These are phyloP conservation scores for Skeletonema menzelii DNA, from an alignment of 108 stramenopile genomes.

Conservation along the genomic window DNA sequence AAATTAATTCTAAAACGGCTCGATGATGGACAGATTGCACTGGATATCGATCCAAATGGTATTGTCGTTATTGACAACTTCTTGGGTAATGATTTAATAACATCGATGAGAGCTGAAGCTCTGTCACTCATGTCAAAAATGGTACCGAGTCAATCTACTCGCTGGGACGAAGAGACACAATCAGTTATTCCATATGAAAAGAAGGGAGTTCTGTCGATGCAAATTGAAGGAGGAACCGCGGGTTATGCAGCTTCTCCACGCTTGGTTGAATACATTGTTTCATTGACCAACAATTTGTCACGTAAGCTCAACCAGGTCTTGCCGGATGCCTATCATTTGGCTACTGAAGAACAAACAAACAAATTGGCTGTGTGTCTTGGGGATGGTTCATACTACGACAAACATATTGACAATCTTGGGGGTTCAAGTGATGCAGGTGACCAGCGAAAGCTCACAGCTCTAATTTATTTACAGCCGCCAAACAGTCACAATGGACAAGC, in stretches of 20 bases:
- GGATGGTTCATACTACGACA: constrained; percentile 33
- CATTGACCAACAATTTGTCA: constrained; percentile 22
- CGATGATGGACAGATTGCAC: constrained; percentile 4
- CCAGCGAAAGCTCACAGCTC: constrained; percentile 29
- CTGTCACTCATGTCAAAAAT: constrained; percentile 19
- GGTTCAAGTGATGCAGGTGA: constrained; percentile 22
- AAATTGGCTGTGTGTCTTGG: constrained; percentile 40
- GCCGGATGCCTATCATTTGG: constrained; percentile 18
- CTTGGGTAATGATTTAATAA: constrained; percentile 23
- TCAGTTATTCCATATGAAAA: constrained; percentile 33
- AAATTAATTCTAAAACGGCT: background rate
- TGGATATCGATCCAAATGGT: constrained; percentile 28
- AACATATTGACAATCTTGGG: constrained; percentile 41
- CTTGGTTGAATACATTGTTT: constrained; percentile 39
- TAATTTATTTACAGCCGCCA: constrained; percentile 31
- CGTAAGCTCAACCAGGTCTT: constrained; percentile 24
- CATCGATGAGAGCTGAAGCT: constrained; percentile 27
- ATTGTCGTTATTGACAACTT: constrained; percentile 29
- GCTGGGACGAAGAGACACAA: constrained; percentile 39
- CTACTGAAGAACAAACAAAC: constrained; percentile 26
- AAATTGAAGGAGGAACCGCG: constrained; percentile 29
- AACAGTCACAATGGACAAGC: constrained; percentile 14
- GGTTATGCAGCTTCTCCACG: constrained; percentile 27
- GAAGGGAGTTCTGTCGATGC: constrained; percentile 28
- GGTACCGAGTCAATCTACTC: constrained; percentile 37